Base-by-base conservation (phyloP, 2,329 filamentous ascomycete species). In the Fusarium sp. region DNA sequence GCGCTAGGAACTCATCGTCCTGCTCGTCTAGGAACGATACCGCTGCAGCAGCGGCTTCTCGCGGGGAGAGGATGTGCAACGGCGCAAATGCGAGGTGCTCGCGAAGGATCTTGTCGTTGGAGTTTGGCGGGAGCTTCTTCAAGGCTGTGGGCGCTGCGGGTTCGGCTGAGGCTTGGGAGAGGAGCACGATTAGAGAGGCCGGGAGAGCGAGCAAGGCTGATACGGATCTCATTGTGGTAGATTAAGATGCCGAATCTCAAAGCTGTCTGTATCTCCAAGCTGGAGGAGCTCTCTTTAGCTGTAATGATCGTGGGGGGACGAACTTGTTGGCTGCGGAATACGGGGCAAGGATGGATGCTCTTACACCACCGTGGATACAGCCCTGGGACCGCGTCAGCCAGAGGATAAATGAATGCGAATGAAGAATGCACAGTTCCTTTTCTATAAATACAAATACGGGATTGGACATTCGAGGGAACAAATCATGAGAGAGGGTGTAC, bases 91-190 rank as follows among this genome's bases (percentile, higher is more conserved):
- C 83, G 70, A 84, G 89, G 77, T 93, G 90, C 46, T 91, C 85
- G 61, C 89, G 81, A 70, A 89, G 87, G 76, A 95, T 90, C 83
- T 93, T 96, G 76, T 92, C 90, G 64, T 87, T 87, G 54, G 88
- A 86, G 75, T 93, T 89, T 5, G 83, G 83, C 50, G 87, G 84
- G 87, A 94, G 92, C 76, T 93, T 93, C 75, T 86, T 87, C 59
- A 94, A 83, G 1, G 87, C 91, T 1, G 86, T 85, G 0, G 90
- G 90, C 6, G 79, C 71, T 16, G 64, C 63, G 55, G 75, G 75
- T 27, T 78, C 77, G 31, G 80, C 80, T 2, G 77, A 61, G 67
- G 77, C 70, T n/a, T 76, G 76, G 2, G 81, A 76, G 46, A 85
- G 72, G 23, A 87, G 79, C 14, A 84, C 76, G 44, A 86, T 78